phyloP scores from a whole-genome alignment of 2,329 filamentous ascomycete genomes.

The Paradendryphiella salina region DNA sequence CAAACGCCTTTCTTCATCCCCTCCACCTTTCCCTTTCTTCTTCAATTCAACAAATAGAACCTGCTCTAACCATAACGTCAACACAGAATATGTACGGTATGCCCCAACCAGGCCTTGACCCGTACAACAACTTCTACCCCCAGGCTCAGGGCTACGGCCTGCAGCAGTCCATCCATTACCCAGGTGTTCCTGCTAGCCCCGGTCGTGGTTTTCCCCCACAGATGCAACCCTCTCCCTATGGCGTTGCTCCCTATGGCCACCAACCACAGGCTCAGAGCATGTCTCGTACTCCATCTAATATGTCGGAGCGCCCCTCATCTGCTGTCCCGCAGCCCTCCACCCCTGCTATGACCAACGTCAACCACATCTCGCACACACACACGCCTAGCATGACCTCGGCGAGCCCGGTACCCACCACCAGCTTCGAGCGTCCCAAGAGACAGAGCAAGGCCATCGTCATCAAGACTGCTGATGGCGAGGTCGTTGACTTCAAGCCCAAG shows the following conservation, averaged over 20 bases:
- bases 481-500: conserved; percentile 62
- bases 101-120: conserved; percentile 53
- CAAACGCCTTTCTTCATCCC: conserved; percentile 15
- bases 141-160: conserved; percentile 57
- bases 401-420: conserved; percentile 63
- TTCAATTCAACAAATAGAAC: conserved; percentile 70
- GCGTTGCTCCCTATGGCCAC: conserved; percentile 57
- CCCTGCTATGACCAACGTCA: conserved; percentile 51
- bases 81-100: conserved; percentile 67
- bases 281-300: conserved; percentile 67
- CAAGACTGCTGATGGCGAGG: conserved; percentile 79
- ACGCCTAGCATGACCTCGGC: conserved; percentile 60
- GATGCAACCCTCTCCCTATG: conserved; percentile 49
- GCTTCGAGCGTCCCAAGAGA: conserved; percentile 63
- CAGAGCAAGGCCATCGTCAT: conserved; percentile 80
- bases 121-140: conserved; percentile 51
- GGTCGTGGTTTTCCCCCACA: conserved; percentile 52
- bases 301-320: conserved; percentile 62
- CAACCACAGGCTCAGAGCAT: conserved; percentile 61
- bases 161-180: conserved; percentile 51
- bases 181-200: conserved; percentile 51
- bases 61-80: conserved; percentile 67
- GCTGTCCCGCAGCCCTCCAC: conserved; percentile 64
- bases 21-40: conserved; percentile 61
- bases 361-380: conserved; percentile 54